Percentiles rank a stretch among this genome's conserved stretches.
These are phyloP conservation scores for Clitopilus passeckerianus DNA, from an alignment of 768 basidiomycete species.

Conservation along the genomic window DNA sequence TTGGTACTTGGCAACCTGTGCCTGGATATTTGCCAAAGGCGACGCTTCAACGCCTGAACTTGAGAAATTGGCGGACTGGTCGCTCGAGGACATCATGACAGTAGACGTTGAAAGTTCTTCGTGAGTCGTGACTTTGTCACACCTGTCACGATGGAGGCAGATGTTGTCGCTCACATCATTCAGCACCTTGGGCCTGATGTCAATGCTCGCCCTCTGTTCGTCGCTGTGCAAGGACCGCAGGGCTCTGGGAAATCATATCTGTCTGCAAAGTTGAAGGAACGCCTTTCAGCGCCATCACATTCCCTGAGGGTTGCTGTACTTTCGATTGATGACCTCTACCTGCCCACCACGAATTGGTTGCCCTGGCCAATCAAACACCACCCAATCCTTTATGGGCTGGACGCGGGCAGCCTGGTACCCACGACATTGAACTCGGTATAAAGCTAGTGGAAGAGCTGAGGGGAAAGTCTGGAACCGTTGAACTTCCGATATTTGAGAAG, in stretches of 20 bases:
- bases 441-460: slow-evolving; percentile 46
- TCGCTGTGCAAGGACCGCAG: slow-evolving; percentile 90
- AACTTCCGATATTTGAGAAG: slow-evolving; percentile 86
- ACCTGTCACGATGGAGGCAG: slow-evolving; percentile 11
- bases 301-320: slow-evolving; percentile 55
- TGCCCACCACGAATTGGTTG: slow-evolving; percentile 54
- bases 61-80: slow-evolving; percentile 13
- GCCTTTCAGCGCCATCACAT: slow-evolving; percentile 38
- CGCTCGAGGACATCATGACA: slow-evolving; percentile 40
- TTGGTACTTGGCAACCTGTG: slow-evolving; percentile 47
- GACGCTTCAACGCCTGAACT: slow-evolving; percentile 39
- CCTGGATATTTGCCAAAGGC: slow-evolving; percentile 43
- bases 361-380: slow-evolving; percentile 50
- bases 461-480: slow-evolving; percentile 36
- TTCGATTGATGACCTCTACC: slow-evolving; percentile 85
- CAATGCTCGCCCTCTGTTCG: slow-evolving; percentile 56
- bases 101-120: slow-evolving; percentile 7
- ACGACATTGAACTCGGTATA: slow-evolving; percentile 70
- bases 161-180: slow-evolving; percentile 18
- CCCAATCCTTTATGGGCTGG: slow-evolving; percentile 69
- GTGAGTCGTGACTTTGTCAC: slow-evolving; percentile 11
- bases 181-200: slow-evolving; percentile 23
- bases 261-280: slow-evolving; percentile 47
- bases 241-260: slow-evolving; percentile 91
- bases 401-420: slow-evolving; percentile 91